Conservation (phyloP, 2,329 filamentous ascomycete species). For the Hypoxylon sp. region DNA sequence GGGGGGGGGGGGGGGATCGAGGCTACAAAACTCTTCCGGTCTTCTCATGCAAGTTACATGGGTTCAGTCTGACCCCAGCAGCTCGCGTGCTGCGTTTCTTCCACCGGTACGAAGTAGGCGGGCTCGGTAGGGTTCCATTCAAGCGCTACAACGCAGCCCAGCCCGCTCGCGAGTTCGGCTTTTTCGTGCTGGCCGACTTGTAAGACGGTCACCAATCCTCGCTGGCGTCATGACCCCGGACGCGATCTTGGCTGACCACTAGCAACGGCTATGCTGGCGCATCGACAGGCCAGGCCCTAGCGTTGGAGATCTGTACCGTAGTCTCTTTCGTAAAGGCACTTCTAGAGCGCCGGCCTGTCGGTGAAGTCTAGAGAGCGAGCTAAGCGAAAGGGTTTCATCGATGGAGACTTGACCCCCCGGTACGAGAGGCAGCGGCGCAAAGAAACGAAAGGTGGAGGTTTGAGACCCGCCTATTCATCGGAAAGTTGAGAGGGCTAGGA, state of each 20-base stretch:
- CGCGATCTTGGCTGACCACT: too few species aligned
- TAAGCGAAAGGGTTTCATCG: not conserved
- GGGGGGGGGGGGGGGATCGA: too few species aligned
- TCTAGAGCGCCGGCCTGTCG: slow-evolving; percentile 7
- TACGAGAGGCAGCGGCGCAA: too few species aligned
- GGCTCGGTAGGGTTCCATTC: too few species aligned
- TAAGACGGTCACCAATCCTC: not conserved
- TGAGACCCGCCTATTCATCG: slow-evolving; percentile 21
- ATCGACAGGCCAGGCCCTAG: not conserved
- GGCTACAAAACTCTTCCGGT: not conserved
- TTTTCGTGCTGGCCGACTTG: slow-evolving; percentile 8
- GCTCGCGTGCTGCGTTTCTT: too few species aligned
- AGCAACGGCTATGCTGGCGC: too few species aligned
- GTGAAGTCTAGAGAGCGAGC: slow-evolving; percentile 9
- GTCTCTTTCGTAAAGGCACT: not conserved
- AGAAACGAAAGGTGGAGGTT: slow-evolving; percentile 1
- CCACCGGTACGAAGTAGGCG: too few species aligned
- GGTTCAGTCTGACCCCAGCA: too few species aligned
- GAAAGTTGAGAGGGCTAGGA: too few species aligned
- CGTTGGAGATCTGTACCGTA: not conserved
- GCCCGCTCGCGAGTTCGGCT: slow-evolving; percentile 13
- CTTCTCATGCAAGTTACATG: not conserved
- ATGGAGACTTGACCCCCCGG: not conserved
- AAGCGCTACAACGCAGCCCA: too few species aligned
- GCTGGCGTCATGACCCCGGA: too few species aligned